phyloP scores from a whole-genome alignment of 768 basidiomycete species.

The Tephrocybe sp. region DNA sequence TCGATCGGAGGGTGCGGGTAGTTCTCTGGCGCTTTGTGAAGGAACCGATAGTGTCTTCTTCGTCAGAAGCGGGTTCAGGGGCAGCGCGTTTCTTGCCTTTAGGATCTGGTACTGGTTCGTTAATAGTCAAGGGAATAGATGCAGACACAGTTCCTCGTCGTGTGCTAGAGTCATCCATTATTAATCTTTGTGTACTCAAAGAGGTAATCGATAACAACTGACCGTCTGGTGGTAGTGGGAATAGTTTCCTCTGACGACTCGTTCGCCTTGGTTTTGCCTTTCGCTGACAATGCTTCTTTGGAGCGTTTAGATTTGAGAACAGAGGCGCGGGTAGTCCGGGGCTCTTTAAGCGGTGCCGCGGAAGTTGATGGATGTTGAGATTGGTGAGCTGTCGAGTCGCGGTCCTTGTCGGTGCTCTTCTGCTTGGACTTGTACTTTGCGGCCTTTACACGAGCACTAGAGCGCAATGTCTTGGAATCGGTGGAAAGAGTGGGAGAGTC shows the following conservation, averaged over 20 bases:
- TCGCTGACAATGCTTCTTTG: conserved; percentile 48
- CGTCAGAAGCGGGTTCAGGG: conserved; percentile 67
- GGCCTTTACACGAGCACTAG: conserved; percentile 74
- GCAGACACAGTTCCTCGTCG: conserved; percentile 52
- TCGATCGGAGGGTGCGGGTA: conserved; percentile 70
- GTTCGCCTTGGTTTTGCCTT: conserved; percentile 69
- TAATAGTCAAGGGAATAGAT: conserved; percentile 57
- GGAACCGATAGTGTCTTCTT: conserved; percentile 54
- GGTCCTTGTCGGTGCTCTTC: conserved; percentile 56
- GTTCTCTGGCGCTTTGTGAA: conserved; percentile 66
- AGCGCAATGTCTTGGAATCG: conserved; percentile 63
- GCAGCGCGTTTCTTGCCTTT: conserved; percentile 95
- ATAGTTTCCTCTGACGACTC: conserved; percentile 53
- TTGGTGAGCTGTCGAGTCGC: conserved; percentile 37
- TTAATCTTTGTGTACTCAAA: conserved; percentile 27
- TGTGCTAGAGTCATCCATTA: conserved; percentile 42
- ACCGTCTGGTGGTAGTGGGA: conserved; percentile 63
- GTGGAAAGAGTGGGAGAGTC: conserved; percentile 38
- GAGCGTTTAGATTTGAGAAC: conserved; percentile 50
- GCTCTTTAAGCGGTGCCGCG: conserved; percentile 30
- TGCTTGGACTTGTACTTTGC: conserved; percentile 72
- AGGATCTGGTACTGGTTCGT: conserved; percentile 71
- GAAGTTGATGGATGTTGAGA: conserved; percentile 30
- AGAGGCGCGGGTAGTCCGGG: conserved; percentile 46
- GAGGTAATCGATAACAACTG: conserved; percentile 31